Percentiles rank a stretch among this genome's conserved stretches.
These are phyloP conservation scores for Myxozyma kluyveri DNA, from an alignment of 805 yeast genomes.

Conservation along the genomic window DNA sequence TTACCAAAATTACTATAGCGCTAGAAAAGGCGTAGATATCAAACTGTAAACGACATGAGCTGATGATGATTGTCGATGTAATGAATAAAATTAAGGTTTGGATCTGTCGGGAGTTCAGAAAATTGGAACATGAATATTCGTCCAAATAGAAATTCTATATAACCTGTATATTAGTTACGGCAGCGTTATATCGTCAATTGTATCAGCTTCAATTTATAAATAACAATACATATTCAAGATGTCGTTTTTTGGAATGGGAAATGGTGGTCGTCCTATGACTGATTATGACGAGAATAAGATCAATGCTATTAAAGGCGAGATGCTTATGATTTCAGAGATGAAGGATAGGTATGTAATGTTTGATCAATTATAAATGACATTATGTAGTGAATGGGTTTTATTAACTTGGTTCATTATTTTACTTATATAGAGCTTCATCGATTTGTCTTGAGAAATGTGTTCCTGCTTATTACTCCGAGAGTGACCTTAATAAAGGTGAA, in stretches of 20 bases:
- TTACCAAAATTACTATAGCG: too few species aligned
- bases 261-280: slow-evolving; percentile 16
- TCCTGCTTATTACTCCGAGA: slow-evolving; percentile 79
- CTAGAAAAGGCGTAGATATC: too few species aligned
- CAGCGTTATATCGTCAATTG: neutral
- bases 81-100: too few species aligned
- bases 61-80: too few species aligned
- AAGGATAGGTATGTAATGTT: slow-evolving; percentile 23
- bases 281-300: slow-evolving; percentile 27
- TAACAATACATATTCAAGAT: slow-evolving; percentile 4
- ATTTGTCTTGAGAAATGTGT: slow-evolving; percentile 60
- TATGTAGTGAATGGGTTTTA: too few species aligned
- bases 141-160: slow-evolving; percentile 3
- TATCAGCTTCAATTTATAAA: neutral
- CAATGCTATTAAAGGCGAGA: slow-evolving; percentile 24
- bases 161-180: slow-evolving; percentile 1
- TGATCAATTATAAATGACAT: too few species aligned
- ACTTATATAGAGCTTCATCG: slow-evolving; percentile 6
- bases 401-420: too few species aligned
- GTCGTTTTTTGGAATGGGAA: slow-evolving; percentile 33
- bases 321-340: slow-evolving; percentile 27
- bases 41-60: too few species aligned
- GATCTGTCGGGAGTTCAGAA: too few species aligned
- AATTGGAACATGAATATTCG: slow-evolving; percentile 1
- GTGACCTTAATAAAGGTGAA: slow-evolving; percentile 83